Evolutionary conservation across 2,329 filamentous ascomycete species (phyloP).

Genomic region (Aspergillaceae sp.): DNA sequence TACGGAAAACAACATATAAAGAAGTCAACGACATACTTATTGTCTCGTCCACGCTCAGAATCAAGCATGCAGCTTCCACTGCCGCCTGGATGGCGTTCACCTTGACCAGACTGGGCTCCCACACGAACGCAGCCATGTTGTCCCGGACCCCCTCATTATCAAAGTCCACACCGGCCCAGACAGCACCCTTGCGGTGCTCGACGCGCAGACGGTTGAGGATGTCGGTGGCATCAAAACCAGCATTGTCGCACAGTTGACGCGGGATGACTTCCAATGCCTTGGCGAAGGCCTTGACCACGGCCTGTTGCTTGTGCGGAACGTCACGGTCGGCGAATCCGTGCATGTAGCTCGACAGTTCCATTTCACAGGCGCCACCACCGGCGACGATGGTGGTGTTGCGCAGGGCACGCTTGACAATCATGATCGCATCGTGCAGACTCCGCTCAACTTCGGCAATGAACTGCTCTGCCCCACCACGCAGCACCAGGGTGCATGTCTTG

Average conservation of each 20-base stretch:
- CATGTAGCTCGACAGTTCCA: slow-evolving; percentile 92
- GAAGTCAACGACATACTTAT: slow-evolving; percentile 55
- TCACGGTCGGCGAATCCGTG: slow-evolving; percentile 89
- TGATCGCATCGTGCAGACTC: slow-evolving; percentile 96
- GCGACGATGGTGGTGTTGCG: slow-evolving; percentile 92
- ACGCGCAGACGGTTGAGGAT: slow-evolving; percentile 94
- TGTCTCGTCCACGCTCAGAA: slow-evolving; percentile 93
- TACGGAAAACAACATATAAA: background rate
- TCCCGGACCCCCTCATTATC: slow-evolving; percentile 82
- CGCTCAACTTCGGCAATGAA: slow-evolving; percentile 99
- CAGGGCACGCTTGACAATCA: slow-evolving; percentile 98
- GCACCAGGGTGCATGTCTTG: slow-evolving; percentile 92
- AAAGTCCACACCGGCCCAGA: slow-evolving; percentile 96
- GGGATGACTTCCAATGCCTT: slow-evolving; percentile 96
- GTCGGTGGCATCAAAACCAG: slow-evolving; percentile 95
- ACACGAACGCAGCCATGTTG: slow-evolving; percentile 93
- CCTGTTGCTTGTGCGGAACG: slow-evolving; percentile 88
- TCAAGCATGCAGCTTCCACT: slow-evolving; percentile 89
- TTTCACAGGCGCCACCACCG: slow-evolving; percentile 88
- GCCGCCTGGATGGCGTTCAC: slow-evolving; percentile 94
- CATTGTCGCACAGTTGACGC: slow-evolving; percentile 95
- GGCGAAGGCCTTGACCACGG: slow-evolving; percentile 94
- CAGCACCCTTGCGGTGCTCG: slow-evolving; percentile 86
- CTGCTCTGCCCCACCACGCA: slow-evolving; percentile 93
- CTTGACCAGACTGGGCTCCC: slow-evolving; percentile 95